Base-by-base conservation (phyloP, 108 stramenopile species). In the Nitzschia sp. region DNA sequence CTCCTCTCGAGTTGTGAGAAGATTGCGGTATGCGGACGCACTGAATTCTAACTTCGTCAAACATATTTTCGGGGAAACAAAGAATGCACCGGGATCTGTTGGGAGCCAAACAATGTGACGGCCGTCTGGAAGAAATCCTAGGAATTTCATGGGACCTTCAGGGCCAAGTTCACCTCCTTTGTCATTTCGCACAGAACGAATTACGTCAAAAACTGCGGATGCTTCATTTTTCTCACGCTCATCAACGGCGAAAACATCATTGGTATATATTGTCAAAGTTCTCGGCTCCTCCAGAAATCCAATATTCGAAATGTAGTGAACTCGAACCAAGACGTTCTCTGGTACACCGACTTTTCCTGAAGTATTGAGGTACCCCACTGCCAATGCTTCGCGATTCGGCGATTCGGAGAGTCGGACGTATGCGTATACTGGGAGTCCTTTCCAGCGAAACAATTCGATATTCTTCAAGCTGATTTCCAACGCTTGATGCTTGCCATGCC, bases 81-180 rank as follows among this genome's bases (percentile, higher is more conserved):
- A 72, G 0, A 78, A 11, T 19, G 71, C 71, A 7, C 8, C 9
- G 0, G 66, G 66, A 63, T 78, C 77, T 29, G 43, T 62, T 38
- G 42, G 34, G 7, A 69, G 15, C 71, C 71, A 78, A 22, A 54
- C 21, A 22, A 71, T 42, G 9, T 34, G 8, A 41, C 71, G 26
- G 22, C 71, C 77, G 29, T 78, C 77, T 15, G 77, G 77, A 51
- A 72, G 51, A 26, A 22, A 53, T 8, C 66, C 71, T 2, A 72
- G 38, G 39, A 51, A 3, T 25, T 71, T 41, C 40, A 71, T 6
- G 19, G 15, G 53, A 7, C 21, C 53, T 21, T 25, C 12, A 8
- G 53, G 12, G 8, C 22, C 29, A 34, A 1, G 29, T 34, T 34
- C 5, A 5, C 5, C 29, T 3, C 1, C 29, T 5, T 34, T 5